A percentile compares a stretch with the other conserved stretches of the same genome.
These are phyloP conservation scores for Chlorella sp. DNA, from an alignment of 139 green algal genomes.

Conservation along the genomic window DNA sequence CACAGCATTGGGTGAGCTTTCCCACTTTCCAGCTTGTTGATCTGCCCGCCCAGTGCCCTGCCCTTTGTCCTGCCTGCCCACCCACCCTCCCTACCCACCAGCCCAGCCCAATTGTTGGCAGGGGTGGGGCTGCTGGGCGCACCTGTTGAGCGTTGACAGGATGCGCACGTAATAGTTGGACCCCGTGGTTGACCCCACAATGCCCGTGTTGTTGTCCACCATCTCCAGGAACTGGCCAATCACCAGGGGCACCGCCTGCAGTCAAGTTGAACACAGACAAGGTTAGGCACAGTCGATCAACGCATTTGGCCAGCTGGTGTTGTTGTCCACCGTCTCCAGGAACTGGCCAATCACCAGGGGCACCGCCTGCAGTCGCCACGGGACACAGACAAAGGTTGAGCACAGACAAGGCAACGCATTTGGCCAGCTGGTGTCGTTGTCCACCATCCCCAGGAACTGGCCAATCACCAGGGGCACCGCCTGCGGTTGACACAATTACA, in stretches of 20 bases:
- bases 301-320: too few relatives aligned
- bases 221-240: constrained; percentile 99
- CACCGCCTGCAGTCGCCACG: constrained; percentile 65
- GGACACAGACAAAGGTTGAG: too few relatives aligned
- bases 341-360: constrained; percentile 99
- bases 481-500: constrained; percentile 16
- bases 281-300: too few relatives aligned
- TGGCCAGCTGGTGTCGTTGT: constrained; percentile 82
- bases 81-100: too few relatives aligned
- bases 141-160: constrained; percentile 84
- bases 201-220: constrained; percentile 95
- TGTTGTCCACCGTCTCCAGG: constrained; percentile 97
- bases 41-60: too few relatives aligned
- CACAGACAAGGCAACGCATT: too few relatives aligned
- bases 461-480: constrained; percentile 98
- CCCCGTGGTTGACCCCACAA: constrained; percentile 97
- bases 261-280: background rate
- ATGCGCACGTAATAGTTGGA: constrained; percentile 90
- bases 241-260: constrained; percentile 90
- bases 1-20: too few relatives aligned
- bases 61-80: too few relatives aligned
- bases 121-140: too few relatives aligned
- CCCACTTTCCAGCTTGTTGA: too few relatives aligned
- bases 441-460: constrained; percentile 99
- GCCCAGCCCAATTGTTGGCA: too few relatives aligned